Evolutionary conservation across 1,284 basidiomycete species (phyloP).

Genomic region (Pascua guehoae): DNA sequence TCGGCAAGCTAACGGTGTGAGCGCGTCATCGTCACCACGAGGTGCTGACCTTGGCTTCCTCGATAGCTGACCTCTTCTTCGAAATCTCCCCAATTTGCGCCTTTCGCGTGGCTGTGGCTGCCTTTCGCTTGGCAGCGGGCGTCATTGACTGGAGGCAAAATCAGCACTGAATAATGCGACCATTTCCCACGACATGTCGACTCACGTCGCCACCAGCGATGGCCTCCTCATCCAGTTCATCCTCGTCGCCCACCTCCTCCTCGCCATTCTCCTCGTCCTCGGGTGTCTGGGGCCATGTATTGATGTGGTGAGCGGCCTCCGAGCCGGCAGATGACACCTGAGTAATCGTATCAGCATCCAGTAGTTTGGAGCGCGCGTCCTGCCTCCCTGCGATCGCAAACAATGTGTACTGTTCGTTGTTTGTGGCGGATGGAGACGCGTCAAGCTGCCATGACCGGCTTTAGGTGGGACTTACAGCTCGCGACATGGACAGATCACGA

Average conservation of each 20-base stretch:
- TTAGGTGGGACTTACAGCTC: constrained; percentile 35
- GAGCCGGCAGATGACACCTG: constrained; percentile 42
- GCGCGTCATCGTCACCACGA: background rate
- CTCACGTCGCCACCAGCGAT: constrained; percentile 13
- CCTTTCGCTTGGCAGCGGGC: constrained; percentile 38
- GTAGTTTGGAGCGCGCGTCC: background rate
- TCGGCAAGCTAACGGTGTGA: constrained; percentile 67
- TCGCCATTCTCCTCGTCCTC: constrained; percentile 28
- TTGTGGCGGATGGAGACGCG: background rate
- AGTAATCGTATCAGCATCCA: background rate
- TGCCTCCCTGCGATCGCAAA: background rate
- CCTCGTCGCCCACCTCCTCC: constrained; percentile 35
- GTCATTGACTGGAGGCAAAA: constrained; percentile 16
- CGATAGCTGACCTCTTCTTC: constrained; percentile 41
- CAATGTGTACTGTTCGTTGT: background rate
- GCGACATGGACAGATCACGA: constrained; percentile 43
- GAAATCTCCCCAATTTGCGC: constrained; percentile 43
- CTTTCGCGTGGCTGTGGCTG: constrained; percentile 37
- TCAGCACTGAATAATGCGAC: background rate
- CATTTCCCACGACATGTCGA: background rate
- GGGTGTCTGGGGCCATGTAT: constrained; percentile 37
- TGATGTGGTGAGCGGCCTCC: constrained; percentile 35
- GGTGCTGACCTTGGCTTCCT: constrained; percentile 43
- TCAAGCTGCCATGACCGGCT: background rate
- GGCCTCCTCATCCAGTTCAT: constrained; percentile 28